phyloP scores from a whole-genome alignment of 2,329 filamentous ascomycete species.

The Hymenotorrendiella dingleyae region DNA sequence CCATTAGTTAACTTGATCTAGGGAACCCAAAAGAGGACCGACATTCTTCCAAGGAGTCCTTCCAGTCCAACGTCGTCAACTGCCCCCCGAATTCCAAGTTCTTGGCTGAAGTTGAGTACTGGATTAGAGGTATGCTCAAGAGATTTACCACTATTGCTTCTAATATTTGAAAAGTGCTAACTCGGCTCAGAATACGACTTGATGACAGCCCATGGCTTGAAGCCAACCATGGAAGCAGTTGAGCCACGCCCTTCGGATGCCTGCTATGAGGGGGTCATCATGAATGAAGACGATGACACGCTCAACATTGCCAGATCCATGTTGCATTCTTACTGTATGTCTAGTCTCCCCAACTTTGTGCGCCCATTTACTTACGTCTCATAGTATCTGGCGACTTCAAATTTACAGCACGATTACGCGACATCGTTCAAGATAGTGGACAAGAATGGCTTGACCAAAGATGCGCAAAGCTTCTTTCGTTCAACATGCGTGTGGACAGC shows the following conservation, averaged over 20 bases:
- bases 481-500: background rate
- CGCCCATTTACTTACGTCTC: background rate
- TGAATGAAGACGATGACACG: background rate
- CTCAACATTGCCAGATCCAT: slow-evolving; percentile 2
- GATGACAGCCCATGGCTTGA: no score
- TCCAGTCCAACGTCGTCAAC: no score
- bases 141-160: no score
- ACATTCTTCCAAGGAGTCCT: no score
- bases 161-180: no score
- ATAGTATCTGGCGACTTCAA: background rate
- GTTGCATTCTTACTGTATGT: slow-evolving; percentile 3
- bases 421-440: background rate
- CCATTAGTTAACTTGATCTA: no score
- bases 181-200: no score
- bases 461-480: slow-evolving; percentile 2
- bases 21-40: no score
- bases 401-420: slow-evolving; percentile 1
- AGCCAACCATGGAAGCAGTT: background rate
- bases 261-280: background rate
- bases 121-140: no score
- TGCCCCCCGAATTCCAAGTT: no score
- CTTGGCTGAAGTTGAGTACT: no score
- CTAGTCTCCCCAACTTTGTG: no score
- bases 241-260: slow-evolving; percentile 1
- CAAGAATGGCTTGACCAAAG: slow-evolving; percentile 2